phyloP scores from a whole-genome alignment of 139 green algal genomes.

The Choricystis sp. region DNA sequence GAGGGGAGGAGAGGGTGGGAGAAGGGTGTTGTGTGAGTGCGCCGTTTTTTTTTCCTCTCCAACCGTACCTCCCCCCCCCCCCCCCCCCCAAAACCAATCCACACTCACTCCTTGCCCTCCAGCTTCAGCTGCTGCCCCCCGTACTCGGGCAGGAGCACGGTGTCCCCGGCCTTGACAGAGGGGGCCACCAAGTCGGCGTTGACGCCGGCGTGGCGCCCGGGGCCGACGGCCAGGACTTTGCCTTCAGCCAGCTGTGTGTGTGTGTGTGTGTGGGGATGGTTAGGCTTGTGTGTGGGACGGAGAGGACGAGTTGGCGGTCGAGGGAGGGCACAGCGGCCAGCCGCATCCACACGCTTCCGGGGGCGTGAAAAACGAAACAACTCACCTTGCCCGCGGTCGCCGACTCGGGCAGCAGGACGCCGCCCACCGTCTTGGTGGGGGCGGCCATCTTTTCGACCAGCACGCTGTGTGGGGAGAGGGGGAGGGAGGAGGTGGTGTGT shows the following conservation, averaged over 20 bases:
- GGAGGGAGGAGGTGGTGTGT: neutral
- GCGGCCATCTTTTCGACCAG: conserved; percentile 74
- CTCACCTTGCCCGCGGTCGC: conserved; percentile 43
- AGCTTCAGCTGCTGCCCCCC: conserved; percentile 83
- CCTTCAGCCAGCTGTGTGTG: conserved; percentile 72
- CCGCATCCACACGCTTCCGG: neutral
- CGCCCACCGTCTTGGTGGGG: conserved; percentile 63
- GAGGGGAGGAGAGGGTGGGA: neutral
- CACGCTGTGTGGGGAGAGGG: conserved; percentile 18
- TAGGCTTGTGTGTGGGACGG: neutral
- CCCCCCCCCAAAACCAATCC: neutral
- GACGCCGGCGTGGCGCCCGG: conserved; percentile 45
- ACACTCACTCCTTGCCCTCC: conserved; percentile 79
- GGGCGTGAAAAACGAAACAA: neutral
- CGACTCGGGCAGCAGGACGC: conserved; percentile 83
- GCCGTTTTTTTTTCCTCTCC: neutral
- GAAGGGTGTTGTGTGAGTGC: neutral
- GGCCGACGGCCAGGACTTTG: conserved; percentile 74
- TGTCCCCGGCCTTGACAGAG: conserved; percentile 81
- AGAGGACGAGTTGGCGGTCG: neutral
- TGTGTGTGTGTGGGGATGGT: neutral
- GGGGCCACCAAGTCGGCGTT: conserved; percentile 63
- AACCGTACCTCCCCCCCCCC: neutral
- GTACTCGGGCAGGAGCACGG: conserved; percentile 92
- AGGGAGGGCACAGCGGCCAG: neutral